Evolutionary conservation across 2,329 filamentous ascomycete genomes (phyloP).

Genomic region (Ambrosiella beaveri): DNA sequence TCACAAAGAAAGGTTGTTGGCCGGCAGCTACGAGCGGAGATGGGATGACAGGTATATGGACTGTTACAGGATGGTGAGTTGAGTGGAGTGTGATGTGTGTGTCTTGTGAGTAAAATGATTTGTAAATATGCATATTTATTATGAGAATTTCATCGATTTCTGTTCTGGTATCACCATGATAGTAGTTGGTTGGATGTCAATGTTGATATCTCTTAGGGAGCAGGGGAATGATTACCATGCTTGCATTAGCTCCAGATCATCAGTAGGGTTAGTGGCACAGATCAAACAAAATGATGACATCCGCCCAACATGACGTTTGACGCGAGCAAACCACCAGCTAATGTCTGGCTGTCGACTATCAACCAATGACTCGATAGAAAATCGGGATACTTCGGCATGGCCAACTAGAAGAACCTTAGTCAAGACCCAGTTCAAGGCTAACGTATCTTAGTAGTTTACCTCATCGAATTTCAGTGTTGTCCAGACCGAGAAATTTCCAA

Average conservation of each 20-base stretch:
- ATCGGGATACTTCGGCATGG: neutral
- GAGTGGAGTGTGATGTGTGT: neutral
- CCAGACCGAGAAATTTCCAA: too few relatives aligned
- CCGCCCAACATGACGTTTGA: neutral
- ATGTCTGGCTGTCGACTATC: neutral
- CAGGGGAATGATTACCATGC: neutral
- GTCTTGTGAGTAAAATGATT: neutral
- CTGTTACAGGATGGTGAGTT: neutral
- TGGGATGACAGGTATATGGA: neutral
- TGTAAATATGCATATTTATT: neutral
- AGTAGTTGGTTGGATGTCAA: too few relatives aligned
- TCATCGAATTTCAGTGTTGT: too few relatives aligned
- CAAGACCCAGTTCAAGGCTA: too few relatives aligned
- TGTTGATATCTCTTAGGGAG: neutral
- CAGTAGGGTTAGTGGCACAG: constrained; percentile 1
- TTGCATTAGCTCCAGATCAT: neutral
- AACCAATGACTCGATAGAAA: neutral
- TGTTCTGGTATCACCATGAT: too few relatives aligned
- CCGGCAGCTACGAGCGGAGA: neutral
- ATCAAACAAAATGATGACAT: neutral
- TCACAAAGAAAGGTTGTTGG: neutral
- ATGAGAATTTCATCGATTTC: neutral
- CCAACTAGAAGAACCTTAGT: too few relatives aligned
- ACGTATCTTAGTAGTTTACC: too few relatives aligned
- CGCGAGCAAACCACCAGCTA: neutral